Conservation (phyloP, 78 protist genomes). For the Dictyostelium capitatum region DNA sequence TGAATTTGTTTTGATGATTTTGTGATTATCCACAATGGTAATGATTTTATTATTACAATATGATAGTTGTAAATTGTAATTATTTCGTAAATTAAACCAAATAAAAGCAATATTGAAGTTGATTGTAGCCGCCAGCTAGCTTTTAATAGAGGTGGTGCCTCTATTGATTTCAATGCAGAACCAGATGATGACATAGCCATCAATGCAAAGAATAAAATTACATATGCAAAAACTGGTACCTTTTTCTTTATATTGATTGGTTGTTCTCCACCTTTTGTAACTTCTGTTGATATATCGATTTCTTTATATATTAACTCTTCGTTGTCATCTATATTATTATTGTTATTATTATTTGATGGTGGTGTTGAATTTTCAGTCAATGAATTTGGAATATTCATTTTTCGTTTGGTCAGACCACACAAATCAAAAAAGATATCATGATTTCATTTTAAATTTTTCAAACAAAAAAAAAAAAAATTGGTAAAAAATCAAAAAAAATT, state of each 20-base stretch:
- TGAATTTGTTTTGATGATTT: not conserved
- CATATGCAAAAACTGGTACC: conserved; percentile 33
- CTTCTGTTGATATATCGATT: too few relatives aligned
- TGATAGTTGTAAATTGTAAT: not conserved
- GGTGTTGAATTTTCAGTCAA: too few relatives aligned
- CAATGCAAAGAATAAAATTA: conserved; percentile 34
- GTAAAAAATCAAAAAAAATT: too few relatives aligned
- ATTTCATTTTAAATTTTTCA: too few relatives aligned
- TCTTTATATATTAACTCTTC: too few relatives aligned
- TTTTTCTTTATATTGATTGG: not conserved
- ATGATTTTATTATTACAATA: not conserved
- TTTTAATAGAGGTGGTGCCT: conserved; percentile 62
- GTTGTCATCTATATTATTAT: too few relatives aligned
- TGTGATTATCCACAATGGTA: not conserved
- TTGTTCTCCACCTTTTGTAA: not conserved
- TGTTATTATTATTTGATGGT: too few relatives aligned
- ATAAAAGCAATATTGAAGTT: conserved; percentile 5
- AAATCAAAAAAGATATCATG: too few relatives aligned
- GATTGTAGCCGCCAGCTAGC: conserved; percentile 49
- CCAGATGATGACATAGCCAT: conserved; percentile 59
- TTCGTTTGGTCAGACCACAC: too few relatives aligned
- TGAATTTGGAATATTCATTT: too few relatives aligned
- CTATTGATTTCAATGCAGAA: not conserved
- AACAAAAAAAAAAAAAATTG: too few relatives aligned
- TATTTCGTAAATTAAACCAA: conserved; percentile 32